These are phyloP conservation scores for Candida rishiriensis DNA, from an alignment of 805 yeast genomes.

Conservation along the genomic window DNA sequence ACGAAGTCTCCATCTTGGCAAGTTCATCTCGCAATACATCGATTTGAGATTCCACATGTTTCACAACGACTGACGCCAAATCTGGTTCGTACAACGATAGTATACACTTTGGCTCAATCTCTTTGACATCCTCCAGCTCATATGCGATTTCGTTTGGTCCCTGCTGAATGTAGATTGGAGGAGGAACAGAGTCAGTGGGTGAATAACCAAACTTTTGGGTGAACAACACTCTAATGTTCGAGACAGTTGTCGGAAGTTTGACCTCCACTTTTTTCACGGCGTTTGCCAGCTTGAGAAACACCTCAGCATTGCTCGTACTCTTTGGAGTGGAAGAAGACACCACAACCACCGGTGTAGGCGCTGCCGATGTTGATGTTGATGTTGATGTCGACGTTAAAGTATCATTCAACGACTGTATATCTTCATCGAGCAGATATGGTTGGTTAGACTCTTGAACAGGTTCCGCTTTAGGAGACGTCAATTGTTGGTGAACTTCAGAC, in stretches of 20 bases:
- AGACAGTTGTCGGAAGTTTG: conserved; percentile 42
- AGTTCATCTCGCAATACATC: conserved; percentile 25
- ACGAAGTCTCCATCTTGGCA: conserved; percentile 21
- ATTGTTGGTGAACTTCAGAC: conserved; percentile 22
- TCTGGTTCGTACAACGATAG: conserved; percentile 52
- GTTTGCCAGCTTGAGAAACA: conserved; percentile 49
- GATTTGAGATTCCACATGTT: conserved; percentile 26
- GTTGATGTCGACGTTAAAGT: neutral
- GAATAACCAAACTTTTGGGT: conserved; percentile 85
- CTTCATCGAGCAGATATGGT: conserved; percentile 1
- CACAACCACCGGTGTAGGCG: neutral
- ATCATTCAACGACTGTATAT: neutral
- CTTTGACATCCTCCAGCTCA: conserved; percentile 76
- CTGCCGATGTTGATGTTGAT: neutral
- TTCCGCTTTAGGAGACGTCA: conserved; percentile 8
- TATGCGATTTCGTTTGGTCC: conserved; percentile 55
- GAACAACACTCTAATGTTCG: conserved; percentile 63
- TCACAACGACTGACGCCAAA: conserved; percentile 16
- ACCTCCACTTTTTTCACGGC: conserved; percentile 51
- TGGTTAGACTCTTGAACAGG: neutral
- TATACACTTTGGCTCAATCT: conserved; percentile 55
- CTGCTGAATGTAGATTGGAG: conserved; percentile 73
- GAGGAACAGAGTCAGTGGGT: conserved; percentile 54
- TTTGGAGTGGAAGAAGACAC: neutral
- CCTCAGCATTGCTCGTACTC: neutral